phyloP scores from a whole-genome alignment of 1,284 basidiomycete species.

The Ceratobasidium theobromae region DNA sequence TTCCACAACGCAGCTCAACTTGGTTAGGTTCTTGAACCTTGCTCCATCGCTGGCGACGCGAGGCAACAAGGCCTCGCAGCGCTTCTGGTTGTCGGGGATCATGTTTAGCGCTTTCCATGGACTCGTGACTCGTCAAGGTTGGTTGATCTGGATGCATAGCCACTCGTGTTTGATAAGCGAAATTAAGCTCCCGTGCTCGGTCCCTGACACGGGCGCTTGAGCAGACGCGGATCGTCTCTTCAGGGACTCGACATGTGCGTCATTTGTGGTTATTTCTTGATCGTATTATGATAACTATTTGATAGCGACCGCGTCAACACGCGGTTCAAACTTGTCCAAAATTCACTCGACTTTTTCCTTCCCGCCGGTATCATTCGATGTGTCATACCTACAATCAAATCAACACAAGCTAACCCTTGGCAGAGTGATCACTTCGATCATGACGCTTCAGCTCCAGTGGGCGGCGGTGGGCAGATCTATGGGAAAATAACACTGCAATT shows the following conservation, averaged over 20 bases:
- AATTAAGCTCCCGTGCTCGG: constrained; percentile 51
- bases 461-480: constrained; percentile 29
- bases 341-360: constrained; percentile 82
- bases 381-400: constrained; percentile 40
- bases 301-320: constrained; percentile 68
- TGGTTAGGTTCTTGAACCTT: constrained; percentile 68
- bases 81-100: constrained; percentile 92
- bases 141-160: constrained; percentile 49
- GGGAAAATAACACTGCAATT: constrained; percentile 14
- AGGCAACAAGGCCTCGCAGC: constrained; percentile 72
- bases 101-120: constrained; percentile 70
- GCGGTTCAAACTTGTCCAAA: constrained; percentile 78
- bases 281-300: no score
- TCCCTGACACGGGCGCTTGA: constrained; percentile 63
- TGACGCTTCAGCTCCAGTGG: constrained; percentile 36
- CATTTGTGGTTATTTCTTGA: neutral
- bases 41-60: constrained; percentile 64
- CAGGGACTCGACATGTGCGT: constrained; percentile 60
- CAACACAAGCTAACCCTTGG: neutral
- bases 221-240: constrained; percentile 67
- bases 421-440: constrained; percentile 36
- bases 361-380: constrained; percentile 89
- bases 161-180: constrained; percentile 59
- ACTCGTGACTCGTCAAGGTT: no score
- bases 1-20: constrained; percentile 70